A percentile compares a stretch with the other conserved stretches of the same genome.
Evolutionary conservation across 2,329 filamentous ascomycete genomes (phyloP).

Genomic region (Pestalotiopsis sp.): DNA sequence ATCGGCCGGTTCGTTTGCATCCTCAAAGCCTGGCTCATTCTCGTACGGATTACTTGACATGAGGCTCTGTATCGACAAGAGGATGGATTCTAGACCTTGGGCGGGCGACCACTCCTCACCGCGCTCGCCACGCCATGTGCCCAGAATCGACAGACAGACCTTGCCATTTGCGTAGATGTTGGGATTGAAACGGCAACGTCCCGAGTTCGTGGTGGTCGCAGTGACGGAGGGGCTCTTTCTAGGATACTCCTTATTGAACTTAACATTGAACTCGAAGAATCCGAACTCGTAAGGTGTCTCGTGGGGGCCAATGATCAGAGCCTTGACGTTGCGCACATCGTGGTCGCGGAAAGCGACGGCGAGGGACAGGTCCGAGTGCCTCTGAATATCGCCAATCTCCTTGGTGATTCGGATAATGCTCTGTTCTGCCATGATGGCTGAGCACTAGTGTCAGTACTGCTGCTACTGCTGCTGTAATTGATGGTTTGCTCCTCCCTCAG

Average conservation of each 20-base stretch:
- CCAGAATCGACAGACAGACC: slow-evolving; percentile 91
- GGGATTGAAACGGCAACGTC: slow-evolving; percentile 88
- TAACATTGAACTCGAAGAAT: slow-evolving; percentile 89
- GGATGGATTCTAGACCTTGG: slow-evolving; percentile 89
- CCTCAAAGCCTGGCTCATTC: slow-evolving; percentile 93
- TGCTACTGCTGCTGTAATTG: not conserved
- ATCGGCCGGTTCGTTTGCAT: slow-evolving; percentile 67
- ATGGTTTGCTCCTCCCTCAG: not conserved
- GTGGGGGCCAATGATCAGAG: slow-evolving; percentile 88
- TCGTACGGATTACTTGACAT: slow-evolving; percentile 95
- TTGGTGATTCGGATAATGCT: slow-evolving; percentile 87
- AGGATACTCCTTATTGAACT: slow-evolving; percentile 85
- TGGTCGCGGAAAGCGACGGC: slow-evolving; percentile 85
- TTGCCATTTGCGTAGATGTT: slow-evolving; percentile 93
- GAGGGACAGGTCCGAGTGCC: slow-evolving; percentile 81
- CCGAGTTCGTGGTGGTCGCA: slow-evolving; percentile 85
- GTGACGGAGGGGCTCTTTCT: slow-evolving; percentile 63
- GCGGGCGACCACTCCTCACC: slow-evolving; percentile 97
- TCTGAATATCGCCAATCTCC: slow-evolving; percentile 87
- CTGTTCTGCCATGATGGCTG: slow-evolving; percentile 72
- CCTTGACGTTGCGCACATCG: slow-evolving; percentile 85
- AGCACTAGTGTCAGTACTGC: not conserved
- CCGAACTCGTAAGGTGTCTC: slow-evolving; percentile 97
- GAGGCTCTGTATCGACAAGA: slow-evolving; percentile 94
- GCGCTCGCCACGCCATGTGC: slow-evolving; percentile 91